Evolutionary conservation across 768 basidiomycete genomes (phyloP).

Genomic region (Termitomyces bulborhizus): DNA sequence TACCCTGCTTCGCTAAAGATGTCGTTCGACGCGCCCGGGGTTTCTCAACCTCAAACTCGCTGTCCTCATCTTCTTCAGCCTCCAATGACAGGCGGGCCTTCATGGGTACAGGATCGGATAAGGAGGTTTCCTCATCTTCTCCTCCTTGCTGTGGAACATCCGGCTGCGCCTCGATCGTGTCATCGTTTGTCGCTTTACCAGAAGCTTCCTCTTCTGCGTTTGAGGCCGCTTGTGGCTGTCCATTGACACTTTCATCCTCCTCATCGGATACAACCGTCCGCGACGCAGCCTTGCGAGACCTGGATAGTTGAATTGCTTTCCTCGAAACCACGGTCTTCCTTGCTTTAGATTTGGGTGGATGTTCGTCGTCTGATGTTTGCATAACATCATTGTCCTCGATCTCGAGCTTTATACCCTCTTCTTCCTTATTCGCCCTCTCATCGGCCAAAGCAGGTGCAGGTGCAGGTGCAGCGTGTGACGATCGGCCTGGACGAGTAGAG

Average conservation of each 20-base stretch:
- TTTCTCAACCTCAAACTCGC: conserved; percentile 17
- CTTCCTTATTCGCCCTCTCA: conserved; percentile 21
- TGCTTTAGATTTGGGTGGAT: conserved; percentile 11
- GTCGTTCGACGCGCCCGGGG: conserved; percentile 14
- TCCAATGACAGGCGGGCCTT: conserved; percentile 50
- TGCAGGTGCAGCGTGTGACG: conserved; percentile 7
- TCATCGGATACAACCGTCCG: conserved; percentile 19
- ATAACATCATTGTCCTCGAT: conserved; percentile 16
- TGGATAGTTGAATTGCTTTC: conserved; percentile 19
- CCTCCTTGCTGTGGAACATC: conserved; percentile 18
- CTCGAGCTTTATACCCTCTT: conserved; percentile 14
- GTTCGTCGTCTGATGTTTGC: conserved; percentile 21
- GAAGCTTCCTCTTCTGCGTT: conserved; percentile 22
- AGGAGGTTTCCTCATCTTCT: conserved; percentile 36
- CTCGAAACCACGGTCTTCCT: conserved; percentile 22
- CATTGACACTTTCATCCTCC: conserved; percentile 9
- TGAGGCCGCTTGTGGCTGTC: conserved; percentile 5
- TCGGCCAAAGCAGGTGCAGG: conserved; percentile 12
- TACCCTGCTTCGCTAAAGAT: conserved; percentile 16
- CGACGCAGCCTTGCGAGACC: conserved; percentile 18
- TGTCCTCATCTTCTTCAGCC: conserved; percentile 24
- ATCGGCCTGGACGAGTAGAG: conserved; percentile 13
- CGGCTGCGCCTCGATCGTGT: conserved; percentile 9
- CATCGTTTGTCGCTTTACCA: conserved; percentile 9
- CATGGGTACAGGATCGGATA: conserved; percentile 39